Conservation (phyloP, 768 basidiomycete genomes). For the Coprinopsis marcescibilis region DNA sequence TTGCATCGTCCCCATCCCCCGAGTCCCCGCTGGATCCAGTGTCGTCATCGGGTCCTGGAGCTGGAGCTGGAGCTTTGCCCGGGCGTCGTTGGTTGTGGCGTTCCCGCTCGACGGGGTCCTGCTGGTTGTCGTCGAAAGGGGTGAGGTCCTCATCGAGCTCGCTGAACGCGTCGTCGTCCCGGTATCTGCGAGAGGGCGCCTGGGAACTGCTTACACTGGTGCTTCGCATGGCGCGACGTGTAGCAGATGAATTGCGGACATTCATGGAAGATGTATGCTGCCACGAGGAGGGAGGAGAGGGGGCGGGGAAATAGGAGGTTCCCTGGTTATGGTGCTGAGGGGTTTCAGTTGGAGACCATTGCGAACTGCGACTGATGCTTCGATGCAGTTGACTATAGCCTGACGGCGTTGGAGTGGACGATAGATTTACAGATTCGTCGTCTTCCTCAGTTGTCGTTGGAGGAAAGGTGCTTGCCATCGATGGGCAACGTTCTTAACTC, state of each 20-base stretch:
- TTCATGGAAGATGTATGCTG: constrained; percentile 36
- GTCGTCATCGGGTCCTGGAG: constrained; percentile 34
- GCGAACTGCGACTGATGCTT: constrained; percentile 48
- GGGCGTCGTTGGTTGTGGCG: constrained; percentile 21
- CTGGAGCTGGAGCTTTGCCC: constrained; percentile 37
- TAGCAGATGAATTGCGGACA: constrained; percentile 41
- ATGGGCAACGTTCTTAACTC: constrained; percentile 6
- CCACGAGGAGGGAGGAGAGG: constrained; percentile 39
- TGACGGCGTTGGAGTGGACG: constrained; percentile 45
- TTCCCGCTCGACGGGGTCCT: constrained; percentile 14
- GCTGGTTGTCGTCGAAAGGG: constrained; percentile 29
- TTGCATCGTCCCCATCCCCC: constrained; percentile 15
- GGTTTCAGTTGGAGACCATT: constrained; percentile 51
- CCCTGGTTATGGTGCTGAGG: constrained; percentile 65
- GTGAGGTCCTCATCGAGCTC: constrained; percentile 49
- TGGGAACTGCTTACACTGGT: constrained; percentile 58
- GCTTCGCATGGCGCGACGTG: constrained; percentile 46
- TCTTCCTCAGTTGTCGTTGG: constrained; percentile 30
- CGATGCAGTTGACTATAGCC: constrained; percentile 34
- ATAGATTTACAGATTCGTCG: constrained; percentile 24
- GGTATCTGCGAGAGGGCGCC: constrained; percentile 36
- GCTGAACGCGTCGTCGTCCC: constrained; percentile 43
- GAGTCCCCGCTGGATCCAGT: constrained; percentile 23
- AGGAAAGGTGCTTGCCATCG: constrained; percentile 26
- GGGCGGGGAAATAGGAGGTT: constrained; percentile 54